phyloP scores from a whole-genome alignment of 1,284 basidiomycete genomes.

The Pisolithus thermaeus region DNA sequence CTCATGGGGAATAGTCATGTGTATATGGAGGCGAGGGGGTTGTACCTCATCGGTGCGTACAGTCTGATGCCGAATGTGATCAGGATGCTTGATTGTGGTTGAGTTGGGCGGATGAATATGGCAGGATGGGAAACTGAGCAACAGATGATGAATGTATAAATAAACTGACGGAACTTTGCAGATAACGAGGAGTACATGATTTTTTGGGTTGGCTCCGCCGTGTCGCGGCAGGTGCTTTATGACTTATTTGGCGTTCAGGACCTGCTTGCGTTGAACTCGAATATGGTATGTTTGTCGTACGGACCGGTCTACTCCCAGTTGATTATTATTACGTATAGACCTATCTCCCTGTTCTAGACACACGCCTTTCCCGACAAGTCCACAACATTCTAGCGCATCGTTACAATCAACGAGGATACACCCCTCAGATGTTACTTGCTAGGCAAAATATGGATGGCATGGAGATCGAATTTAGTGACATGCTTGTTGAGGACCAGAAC shows the following conservation, averaged over 20 bases:
- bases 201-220: conserved; percentile 86
- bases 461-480: conserved; percentile 96
- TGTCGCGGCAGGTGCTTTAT: conserved; percentile 75
- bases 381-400: conserved; percentile 79
- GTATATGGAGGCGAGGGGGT: conserved; percentile 87
- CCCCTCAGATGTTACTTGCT: conserved; percentile 71
- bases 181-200: conserved; percentile 91
- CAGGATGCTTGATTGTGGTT: neutral
- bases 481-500: conserved; percentile 96
- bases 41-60: conserved; percentile 82
- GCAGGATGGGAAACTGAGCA: no score
- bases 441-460: conserved; percentile 91
- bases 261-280: conserved; percentile 65
- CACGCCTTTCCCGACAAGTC: conserved; percentile 79
- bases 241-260: conserved; percentile 88
- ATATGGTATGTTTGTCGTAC: conserved; percentile 47
- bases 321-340: conserved; percentile 38
- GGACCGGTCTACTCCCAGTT: conserved; percentile 1
- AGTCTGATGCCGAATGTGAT: neutral
- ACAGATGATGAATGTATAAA: conserved; percentile 7
- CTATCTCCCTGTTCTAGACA: conserved; percentile 68
- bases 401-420: conserved; percentile 54
- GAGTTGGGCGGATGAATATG: conserved; percentile 6
- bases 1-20: conserved; percentile 82
- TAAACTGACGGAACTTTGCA: conserved; percentile 28